Evolutionary conservation across 2,329 filamentous ascomycete genomes (phyloP), one percentile per base, ranked within the genome.

Genomic region (Neopestalotiopsis sp.): DNA sequence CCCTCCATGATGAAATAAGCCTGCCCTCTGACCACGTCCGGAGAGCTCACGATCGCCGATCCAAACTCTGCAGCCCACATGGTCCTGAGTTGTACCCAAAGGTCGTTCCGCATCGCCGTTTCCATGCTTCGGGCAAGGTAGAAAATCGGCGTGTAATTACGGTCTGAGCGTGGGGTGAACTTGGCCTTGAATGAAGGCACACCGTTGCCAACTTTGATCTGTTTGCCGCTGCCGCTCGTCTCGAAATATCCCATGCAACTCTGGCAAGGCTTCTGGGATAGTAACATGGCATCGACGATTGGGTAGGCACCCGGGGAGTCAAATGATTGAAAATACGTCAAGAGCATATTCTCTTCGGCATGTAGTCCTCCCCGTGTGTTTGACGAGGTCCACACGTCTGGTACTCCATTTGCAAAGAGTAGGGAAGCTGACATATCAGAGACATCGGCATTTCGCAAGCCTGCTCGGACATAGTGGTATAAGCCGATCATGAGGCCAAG

Each of bases 241-340:
- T 71, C 67, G 69, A 77, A 78, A 69, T 77, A 77, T 7, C 72
- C 74, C 34, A 73, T 71, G 61, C 76, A 78, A 66, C 67, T 72
- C n/a, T 67, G 40, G 70, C 76, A 78, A 1, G 76, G 76, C 71
- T 77, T 76, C 58, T 70, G 67, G 49, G 69, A 62, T 9, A 78
- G 69, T 0, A 78, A 70, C 71, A 78, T 71, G 9, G 75, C 75
- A 70, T 77, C 76, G 17, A 76, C 71, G 67, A 78, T 76, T 0
- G 76, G 76, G 63, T 76, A 78, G 1, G 76, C 74, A 0, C 76
- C 76, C 0, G 76, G 76, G 0, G 74, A 76, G 71, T 77, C 75
- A 71, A 78, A 78, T 34, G 72, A 70, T 30, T 75, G 73, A 70
- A 74, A 76, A 68, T 78, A 77, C 4, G 72, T 70, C 2, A 76